Evolutionary conservation across 202 grass and related monocot species (phyloP).

Genomic region (Alloteropsis angusta): DNA sequence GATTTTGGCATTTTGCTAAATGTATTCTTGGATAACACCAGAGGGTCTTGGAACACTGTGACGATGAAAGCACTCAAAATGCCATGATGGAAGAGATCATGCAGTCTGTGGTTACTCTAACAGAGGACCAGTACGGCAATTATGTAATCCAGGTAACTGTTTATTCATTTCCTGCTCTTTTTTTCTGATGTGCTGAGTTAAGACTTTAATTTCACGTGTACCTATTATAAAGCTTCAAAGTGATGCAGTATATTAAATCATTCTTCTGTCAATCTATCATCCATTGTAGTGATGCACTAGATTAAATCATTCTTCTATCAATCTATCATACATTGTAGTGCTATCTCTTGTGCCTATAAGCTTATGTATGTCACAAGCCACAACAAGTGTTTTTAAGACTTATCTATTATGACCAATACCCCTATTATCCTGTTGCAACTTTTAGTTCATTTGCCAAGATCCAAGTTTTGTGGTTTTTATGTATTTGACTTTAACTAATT

Average conservation of each 20-base stretch:
- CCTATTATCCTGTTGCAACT: background rate
- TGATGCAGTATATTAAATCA: background rate
- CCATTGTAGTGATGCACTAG: background rate
- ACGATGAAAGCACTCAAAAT: conserved; percentile 73
- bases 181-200: conserved; percentile 7
- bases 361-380: background rate
- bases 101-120: conserved; percentile 62
- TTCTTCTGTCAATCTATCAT: background rate
- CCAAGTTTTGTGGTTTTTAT: background rate
- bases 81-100: conserved; percentile 97
- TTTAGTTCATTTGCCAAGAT: background rate
- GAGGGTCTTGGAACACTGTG: conserved; percentile 92
- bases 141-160: conserved; percentile 87
- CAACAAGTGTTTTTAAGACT: background rate
- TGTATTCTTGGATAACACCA: conserved; percentile 33
- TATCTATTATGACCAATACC: background rate
- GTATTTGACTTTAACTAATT: background rate
- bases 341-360: background rate
- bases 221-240: background rate
- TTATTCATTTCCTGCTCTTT: conserved; percentile 16
- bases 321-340: background rate
- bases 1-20: conserved; percentile 13
- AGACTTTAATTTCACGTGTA: background rate
- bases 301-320: background rate
- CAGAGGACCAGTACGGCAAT: conserved; percentile 95